Conservation (phyloP, 495 filamentous ascomycete species). For the Hyaloscypha finlandica region DNA sequence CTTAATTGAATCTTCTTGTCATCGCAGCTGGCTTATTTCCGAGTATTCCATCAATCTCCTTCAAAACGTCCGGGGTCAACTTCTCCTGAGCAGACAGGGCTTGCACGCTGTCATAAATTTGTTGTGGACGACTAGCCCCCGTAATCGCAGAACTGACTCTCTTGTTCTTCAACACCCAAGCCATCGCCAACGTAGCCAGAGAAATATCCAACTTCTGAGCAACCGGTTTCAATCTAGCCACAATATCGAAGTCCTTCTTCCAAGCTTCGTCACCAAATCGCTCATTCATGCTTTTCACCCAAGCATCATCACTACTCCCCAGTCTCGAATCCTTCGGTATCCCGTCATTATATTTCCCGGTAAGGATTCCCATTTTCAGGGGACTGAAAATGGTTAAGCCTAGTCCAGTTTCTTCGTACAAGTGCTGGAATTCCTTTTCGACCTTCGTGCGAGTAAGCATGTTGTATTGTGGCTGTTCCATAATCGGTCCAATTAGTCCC, state of each 20-base stretch:
- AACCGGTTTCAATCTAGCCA: constrained; percentile 57
- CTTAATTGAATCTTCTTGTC: constrained; percentile 33
- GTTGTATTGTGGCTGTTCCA: constrained; percentile 88
- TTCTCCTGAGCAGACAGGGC: constrained; percentile 62
- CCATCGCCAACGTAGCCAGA: constrained; percentile 68
- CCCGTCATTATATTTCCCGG: constrained; percentile 79
- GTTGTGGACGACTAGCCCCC: constrained; percentile 70
- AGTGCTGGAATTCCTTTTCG: constrained; percentile 70
- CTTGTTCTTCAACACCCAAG: constrained; percentile 78
- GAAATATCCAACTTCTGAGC: constrained; percentile 68
- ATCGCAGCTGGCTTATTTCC: constrained; percentile 61
- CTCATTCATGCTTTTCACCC: constrained; percentile 48
- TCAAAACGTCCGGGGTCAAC: constrained; percentile 67
- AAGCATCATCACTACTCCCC: constrained; percentile 46
- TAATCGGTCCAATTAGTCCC: constrained; percentile 75
- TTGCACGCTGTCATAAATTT: constrained; percentile 70
- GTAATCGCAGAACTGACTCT: constrained; percentile 76
- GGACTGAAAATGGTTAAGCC: constrained; percentile 77
- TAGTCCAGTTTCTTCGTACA: constrained; percentile 64
- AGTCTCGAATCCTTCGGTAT: constrained; percentile 59
- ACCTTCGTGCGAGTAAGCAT: constrained; percentile 72
- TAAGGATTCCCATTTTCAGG: constrained; percentile 70
- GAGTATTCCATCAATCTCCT: constrained; percentile 67
- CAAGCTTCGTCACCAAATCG: constrained; percentile 47
- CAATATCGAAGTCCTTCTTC: constrained; percentile 46